A percentile compares a stretch with the other conserved stretches of the same genome.
Evolutionary conservation across 139 green algal genomes (phyloP).

Genomic region (Tetratostichococcus sp.): DNA sequence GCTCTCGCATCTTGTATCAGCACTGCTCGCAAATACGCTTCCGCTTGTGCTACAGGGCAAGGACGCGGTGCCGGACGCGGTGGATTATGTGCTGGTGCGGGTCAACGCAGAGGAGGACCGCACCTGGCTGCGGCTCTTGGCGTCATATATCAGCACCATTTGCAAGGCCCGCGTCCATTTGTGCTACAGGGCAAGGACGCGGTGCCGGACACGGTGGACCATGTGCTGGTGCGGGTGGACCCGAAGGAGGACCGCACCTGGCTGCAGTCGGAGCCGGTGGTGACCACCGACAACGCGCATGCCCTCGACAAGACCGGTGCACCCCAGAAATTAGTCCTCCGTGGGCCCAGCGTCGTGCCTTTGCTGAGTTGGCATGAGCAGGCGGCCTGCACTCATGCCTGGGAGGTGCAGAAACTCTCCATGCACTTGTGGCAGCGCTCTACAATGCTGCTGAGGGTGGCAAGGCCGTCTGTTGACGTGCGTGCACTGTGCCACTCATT

Average conservation of each 20-base stretch:
- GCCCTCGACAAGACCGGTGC: constrained; percentile 34
- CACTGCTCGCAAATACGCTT: no score
- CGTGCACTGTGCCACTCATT: no score
- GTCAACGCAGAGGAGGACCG: constrained; percentile 59
- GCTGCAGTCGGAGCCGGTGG: constrained; percentile 55
- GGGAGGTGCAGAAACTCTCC: no score
- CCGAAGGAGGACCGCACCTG: constrained; percentile 57
- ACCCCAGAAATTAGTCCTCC: not conserved
- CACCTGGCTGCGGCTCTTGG: constrained; percentile 58
- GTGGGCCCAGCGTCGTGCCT: no score
- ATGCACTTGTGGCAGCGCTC: no score
- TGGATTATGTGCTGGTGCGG: constrained; percentile 66
- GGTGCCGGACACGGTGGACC: constrained; percentile 78
- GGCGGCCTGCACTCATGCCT: no score
- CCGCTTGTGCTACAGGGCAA: constrained; percentile 52
- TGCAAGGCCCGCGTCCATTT: no score
- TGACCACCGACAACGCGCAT: constrained; percentile 65
- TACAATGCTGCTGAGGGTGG: no score
- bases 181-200: constrained; percentile 46
- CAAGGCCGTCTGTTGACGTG: no score
- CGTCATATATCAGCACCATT: constrained; percentile 32
- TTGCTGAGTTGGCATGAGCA: not conserved
- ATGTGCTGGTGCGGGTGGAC: constrained; percentile 61
- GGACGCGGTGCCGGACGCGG: constrained; percentile 71
- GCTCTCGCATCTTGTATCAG: constrained; percentile 34